Evolutionary conservation across 2,329 filamentous ascomycete species (phyloP).

Genomic region (Diaporthe vaccinii): DNA sequence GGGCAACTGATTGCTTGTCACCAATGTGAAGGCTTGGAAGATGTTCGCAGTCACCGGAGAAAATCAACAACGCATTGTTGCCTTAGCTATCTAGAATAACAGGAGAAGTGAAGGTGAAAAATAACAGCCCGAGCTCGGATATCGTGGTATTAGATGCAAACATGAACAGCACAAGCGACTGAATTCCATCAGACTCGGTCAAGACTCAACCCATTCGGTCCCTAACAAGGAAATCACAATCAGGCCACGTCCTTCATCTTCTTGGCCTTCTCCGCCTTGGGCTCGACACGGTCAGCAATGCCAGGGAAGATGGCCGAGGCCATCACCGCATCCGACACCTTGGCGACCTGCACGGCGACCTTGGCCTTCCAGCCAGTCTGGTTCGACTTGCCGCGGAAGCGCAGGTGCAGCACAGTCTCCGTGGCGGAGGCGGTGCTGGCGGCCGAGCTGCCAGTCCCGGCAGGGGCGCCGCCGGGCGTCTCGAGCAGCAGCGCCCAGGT

Average conservation of each 20-base stretch:
- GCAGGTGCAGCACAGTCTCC: conserved; percentile 33
- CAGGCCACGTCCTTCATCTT: conserved; percentile 12
- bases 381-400: conserved; percentile 25
- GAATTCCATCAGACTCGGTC: not conserved
- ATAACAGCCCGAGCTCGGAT: not conserved
- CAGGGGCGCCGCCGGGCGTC: conserved; percentile 2
- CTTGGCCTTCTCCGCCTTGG: conserved; percentile 15
- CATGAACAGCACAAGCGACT: not conserved
- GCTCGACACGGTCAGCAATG: conserved; percentile 30
- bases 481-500: conserved; percentile 37
- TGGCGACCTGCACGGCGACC: conserved; percentile 28
- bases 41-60: not conserved
- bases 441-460: not conserved
- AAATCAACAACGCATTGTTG: not conserved
- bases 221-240: not conserved
- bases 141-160: conserved; percentile 28
- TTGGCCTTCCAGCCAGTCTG: conserved; percentile 36
- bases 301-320: conserved; percentile 36
- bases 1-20: conserved; percentile 27
- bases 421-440: conserved; percentile 15
- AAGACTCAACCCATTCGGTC: not conserved
- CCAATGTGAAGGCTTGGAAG: too few relatives aligned
- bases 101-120: not conserved
- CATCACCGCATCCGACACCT: conserved; percentile 32
- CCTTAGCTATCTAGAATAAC: not conserved